A percentile compares a stretch with the other conserved stretches of the same genome.
These are phyloP conservation scores for Boletus coccyginus DNA, from an alignment of 768 basidiomycete species.

Conservation along the genomic window DNA sequence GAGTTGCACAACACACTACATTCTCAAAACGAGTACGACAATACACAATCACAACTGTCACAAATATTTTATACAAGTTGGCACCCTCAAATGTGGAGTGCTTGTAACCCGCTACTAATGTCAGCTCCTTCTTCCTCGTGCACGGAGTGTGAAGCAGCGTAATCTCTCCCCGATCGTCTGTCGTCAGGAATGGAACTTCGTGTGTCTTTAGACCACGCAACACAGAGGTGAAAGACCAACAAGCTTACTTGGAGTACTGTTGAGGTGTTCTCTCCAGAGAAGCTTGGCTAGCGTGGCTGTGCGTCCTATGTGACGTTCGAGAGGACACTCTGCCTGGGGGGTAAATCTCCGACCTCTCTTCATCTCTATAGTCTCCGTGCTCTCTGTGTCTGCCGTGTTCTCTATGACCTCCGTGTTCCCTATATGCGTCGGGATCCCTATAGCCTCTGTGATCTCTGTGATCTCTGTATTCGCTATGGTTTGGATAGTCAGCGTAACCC, in stretches of 20 bases:
- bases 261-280: conserved; percentile 14
- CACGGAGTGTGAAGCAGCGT: conserved; percentile 17
- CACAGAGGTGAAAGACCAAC: background rate
- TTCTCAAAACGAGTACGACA: background rate
- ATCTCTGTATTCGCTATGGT: conserved; percentile 17
- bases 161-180: conserved; percentile 23
- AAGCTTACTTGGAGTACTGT: conserved; percentile 20
- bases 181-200: conserved; percentile 25
- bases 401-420: conserved; percentile 8
- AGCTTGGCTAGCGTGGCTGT: conserved; percentile 19
- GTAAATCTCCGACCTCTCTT: conserved; percentile 13
- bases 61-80: background rate
- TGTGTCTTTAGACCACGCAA: conserved; percentile 5
- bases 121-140: conserved; percentile 23
- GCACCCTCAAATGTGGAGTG: conserved; percentile 22
- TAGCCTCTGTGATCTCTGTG: conserved; percentile 3
- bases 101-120: conserved; percentile 20
- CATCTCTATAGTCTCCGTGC: conserved; percentile 11
- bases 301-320: conserved; percentile 27
- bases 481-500: conserved; percentile 15
- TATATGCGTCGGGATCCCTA: background rate
- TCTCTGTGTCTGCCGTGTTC: conserved; percentile 17
- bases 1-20: conserved; percentile 3
- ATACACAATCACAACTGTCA: conserved; percentile 4
- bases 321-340: conserved; percentile 23